phyloP scores from a whole-genome alignment of 495 filamentous ascomycete species.

The Clohesyomyces aquaticus region DNA sequence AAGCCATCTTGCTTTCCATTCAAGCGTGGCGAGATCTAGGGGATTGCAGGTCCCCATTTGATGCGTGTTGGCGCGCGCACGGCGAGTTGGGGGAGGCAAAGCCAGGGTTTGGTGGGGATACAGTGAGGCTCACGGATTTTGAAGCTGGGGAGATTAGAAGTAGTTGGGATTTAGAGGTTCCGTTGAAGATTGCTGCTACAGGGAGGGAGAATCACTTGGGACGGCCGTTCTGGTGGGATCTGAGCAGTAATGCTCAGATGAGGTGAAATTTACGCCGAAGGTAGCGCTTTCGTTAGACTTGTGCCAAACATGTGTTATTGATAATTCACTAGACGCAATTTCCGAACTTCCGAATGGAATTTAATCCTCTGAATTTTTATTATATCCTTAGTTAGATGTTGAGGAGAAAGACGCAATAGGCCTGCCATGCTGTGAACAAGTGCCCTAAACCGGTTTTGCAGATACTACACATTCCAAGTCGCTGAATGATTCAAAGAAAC shows the following conservation, averaged over 20 bases:
- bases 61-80: constrained; percentile 28
- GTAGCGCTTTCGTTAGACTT: too few relatives aligned
- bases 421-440: too few relatives aligned
- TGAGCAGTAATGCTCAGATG: background rate
- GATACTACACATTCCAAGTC: too few relatives aligned
- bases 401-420: too few relatives aligned
- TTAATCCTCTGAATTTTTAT: too few relatives aligned
- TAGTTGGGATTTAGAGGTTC: constrained; percentile 15
- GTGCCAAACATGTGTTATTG: too few relatives aligned
- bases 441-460: too few relatives aligned
- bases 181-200: background rate
- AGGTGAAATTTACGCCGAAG: background rate
- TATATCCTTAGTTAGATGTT: too few relatives aligned
- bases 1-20: background rate
- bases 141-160: constrained; percentile 20
- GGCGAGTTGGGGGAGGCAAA: constrained; percentile 17
- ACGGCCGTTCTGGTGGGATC: background rate
- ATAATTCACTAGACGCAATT: too few relatives aligned
- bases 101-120: constrained; percentile 11
- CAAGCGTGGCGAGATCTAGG: constrained; percentile 30
- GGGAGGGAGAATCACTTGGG: background rate
- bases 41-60: constrained; percentile 23
- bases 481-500: too few relatives aligned
- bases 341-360: too few relatives aligned
- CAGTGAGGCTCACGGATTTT: constrained; percentile 6